Evolutionary conservation across 2,329 filamentous ascomycete genomes (phyloP).

Genomic region (Colletotrichum liaoningense): DNA sequence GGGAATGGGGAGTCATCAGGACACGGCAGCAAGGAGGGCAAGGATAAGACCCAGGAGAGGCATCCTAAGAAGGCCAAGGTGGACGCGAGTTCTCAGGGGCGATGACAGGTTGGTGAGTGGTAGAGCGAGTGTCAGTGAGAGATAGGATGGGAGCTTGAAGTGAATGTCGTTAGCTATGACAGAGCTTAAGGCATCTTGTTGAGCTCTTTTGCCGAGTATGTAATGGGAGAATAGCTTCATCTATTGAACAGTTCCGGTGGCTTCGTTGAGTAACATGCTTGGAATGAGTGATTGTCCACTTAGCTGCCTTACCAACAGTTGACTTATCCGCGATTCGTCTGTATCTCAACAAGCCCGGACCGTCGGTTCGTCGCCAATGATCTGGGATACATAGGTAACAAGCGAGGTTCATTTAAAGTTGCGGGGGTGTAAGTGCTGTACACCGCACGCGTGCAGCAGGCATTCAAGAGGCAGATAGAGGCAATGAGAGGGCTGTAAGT

Average conservation of each 20-base stretch:
- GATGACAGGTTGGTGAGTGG: constrained; percentile 29
- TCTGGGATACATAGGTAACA: background rate
- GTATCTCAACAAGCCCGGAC: background rate
- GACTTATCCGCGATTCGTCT: background rate
- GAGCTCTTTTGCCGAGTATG: background rate
- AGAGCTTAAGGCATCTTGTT: background rate
- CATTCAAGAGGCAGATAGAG: background rate
- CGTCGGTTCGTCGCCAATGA: background rate
- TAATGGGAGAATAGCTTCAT: background rate
- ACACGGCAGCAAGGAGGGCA: background rate
- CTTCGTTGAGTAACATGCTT: background rate
- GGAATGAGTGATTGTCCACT: background rate
- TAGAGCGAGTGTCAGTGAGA: background rate
- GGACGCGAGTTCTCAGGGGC: constrained; percentile 39
- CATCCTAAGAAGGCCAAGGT: constrained; percentile 42
- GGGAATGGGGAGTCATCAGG: background rate
- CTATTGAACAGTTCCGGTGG: background rate
- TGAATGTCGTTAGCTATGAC: no score
- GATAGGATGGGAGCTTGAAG: background rate
- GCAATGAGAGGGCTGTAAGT: background rate
- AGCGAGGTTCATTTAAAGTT: background rate
- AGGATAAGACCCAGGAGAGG: constrained; percentile 1
- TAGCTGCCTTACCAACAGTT: background rate
- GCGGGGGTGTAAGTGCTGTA: background rate
- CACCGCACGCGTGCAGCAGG: background rate